Base-by-base conservation (phyloP, 495 filamentous ascomycete species). In the Hypoxylon subgilvum region DNA sequence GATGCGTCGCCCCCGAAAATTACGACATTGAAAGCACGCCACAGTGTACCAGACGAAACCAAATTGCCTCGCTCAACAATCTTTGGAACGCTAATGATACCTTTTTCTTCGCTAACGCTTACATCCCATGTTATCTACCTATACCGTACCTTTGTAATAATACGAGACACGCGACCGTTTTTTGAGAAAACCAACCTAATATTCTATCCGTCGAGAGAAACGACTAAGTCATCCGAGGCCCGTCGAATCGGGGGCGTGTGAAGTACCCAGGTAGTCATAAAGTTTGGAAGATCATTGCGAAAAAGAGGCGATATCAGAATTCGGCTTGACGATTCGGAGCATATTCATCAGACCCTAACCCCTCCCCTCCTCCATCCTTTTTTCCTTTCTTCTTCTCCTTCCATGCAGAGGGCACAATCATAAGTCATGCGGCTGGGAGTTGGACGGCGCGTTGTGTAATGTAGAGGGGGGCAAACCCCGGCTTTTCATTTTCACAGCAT, bases 141-240 rank as follows among this genome's bases (percentile, higher is more conserved):
- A 63, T 63, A 57, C 40, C 60, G 42, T 61, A 58, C 48, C 49
- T 45, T 53, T 43, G 22, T 63, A 58, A 49, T 64, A 64, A 64
- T 58, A 58, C 61, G 49, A 58, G 18, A 64, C 43, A 52, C 44
- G 32, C n/a, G 39, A 23, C 31, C 51, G 50, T 49, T 52, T 57
- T 50, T 12, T 35, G 46, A 48, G 38, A 54, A 40, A 54, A 36
- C 22, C 30, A 34, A 54, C 54, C 44, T 64, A 64, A 58, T 63
- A 63, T 58, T 64, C 34, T 58, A 54, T 27, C 45, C 38, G 45
- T 48, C 6, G 52, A 51, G 31, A 38, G 40, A 41, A n/a, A 55
- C 28, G 40, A 44, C n/a, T 30, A 32, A 51, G 31, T 16, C 31
- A 10, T 19, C 51, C 46, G n/a, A n/a, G n/a, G n/a, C 21, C 31